These are phyloP conservation scores for Phytophthora ohioensis DNA, from an alignment of 352 stramenopile species.

Conservation along the genomic window DNA sequence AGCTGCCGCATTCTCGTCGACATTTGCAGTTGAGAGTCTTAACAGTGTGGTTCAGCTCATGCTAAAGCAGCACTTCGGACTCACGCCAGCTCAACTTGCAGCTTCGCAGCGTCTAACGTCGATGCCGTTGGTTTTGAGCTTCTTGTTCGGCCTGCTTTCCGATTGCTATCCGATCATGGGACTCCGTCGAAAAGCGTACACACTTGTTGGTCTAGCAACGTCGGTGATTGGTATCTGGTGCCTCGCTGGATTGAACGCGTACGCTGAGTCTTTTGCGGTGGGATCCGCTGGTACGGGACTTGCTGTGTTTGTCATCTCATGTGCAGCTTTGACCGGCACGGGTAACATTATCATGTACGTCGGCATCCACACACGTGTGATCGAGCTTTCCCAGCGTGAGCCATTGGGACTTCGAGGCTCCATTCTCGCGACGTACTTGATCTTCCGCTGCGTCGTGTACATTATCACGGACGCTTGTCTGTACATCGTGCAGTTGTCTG, in stretches of 20 bases:
- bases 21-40: slow-evolving; percentile 44
- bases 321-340: slow-evolving; percentile 31
- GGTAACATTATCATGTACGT: slow-evolving; percentile 49
- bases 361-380: slow-evolving; percentile 47
- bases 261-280: slow-evolving; percentile 23
- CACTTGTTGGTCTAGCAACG: slow-evolving; percentile 59
- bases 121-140: slow-evolving; percentile 76
- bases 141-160: slow-evolving; percentile 80
- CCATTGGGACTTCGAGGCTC: slow-evolving; percentile 42
- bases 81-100: slow-evolving; percentile 29
- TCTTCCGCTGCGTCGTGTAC: slow-evolving; percentile 36
- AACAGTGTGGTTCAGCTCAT: slow-evolving; percentile 34
- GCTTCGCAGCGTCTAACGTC: slow-evolving; percentile 46
- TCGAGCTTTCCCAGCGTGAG: slow-evolving; percentile 57
- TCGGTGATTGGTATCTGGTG: slow-evolving; percentile 41
- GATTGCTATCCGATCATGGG: slow-evolving; percentile 87
- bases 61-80: slow-evolving; percentile 39
- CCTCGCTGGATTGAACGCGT: slow-evolving; percentile 42
- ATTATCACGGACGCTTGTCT: slow-evolving; percentile 33
- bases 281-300: slow-evolving; percentile 16
- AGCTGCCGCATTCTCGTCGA: slow-evolving; percentile 50
- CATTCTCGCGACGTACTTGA: slow-evolving; percentile 53
- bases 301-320: slow-evolving; percentile 33
- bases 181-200: slow-evolving; percentile 80
- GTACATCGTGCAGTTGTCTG: slow-evolving; percentile 19